phyloP scores from a whole-genome alignment of 768 basidiomycete genomes.

The Pholiota conissans region DNA sequence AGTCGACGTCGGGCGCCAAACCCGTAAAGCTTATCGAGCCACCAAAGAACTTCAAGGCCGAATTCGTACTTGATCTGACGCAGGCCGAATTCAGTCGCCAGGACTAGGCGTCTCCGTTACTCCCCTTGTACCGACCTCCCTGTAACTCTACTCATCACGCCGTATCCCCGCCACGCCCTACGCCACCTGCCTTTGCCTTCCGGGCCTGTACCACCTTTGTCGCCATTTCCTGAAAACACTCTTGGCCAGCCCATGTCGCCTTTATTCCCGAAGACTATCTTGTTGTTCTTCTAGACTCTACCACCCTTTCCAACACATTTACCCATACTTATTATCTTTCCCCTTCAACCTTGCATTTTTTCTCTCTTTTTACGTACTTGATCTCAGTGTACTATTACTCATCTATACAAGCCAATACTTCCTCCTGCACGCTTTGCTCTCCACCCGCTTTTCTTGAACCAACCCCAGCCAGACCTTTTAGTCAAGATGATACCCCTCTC shows the following conservation, averaged over 20 bases:
- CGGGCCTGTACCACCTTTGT: conserved; percentile 3
- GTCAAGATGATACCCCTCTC: background rate
- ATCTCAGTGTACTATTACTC: conserved; percentile 10
- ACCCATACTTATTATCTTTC: conserved; percentile 8
- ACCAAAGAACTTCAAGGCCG: conserved; percentile 66
- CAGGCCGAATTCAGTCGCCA: conserved; percentile 81
- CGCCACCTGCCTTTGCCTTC: background rate
- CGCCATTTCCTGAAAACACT: background rate
- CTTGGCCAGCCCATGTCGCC: background rate
- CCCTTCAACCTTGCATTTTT: conserved; percentile 19
- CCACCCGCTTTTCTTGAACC: background rate
- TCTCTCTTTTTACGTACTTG: conserved; percentile 1
- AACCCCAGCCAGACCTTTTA: background rate
- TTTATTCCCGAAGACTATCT: background rate
- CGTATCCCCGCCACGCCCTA: background rate
- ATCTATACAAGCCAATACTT: conserved; percentile 8
- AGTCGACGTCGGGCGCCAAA: conserved; percentile 26
- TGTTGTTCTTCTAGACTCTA: conserved; percentile 2
- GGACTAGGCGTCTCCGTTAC: conserved; percentile 21
- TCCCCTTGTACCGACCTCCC: background rate
- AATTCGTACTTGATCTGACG: conserved; percentile 78
- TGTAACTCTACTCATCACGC: no score
- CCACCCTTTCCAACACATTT: background rate
- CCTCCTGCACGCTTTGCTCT: conserved; percentile 1
- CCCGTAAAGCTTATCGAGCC: conserved; percentile 79